Evolutionary conservation across 2,329 filamentous ascomycete species (phyloP), one percentile per base, ranked within the genome.

Genomic region (Neopestalotiopsis rosae): DNA sequence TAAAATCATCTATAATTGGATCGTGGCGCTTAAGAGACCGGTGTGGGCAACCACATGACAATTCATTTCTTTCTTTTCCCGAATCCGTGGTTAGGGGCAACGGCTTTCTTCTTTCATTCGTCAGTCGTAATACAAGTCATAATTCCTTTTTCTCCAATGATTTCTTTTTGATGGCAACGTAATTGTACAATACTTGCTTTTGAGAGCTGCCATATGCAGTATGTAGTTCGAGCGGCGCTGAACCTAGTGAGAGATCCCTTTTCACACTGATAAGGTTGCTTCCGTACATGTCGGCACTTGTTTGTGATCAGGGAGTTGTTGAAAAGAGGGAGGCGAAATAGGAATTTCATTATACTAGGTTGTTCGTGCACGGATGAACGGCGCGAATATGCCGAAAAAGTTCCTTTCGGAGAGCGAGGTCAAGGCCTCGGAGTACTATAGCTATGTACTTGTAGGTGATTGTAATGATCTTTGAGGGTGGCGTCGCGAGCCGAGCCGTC

Each of bases 261-360:
- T 38, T n/a, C 45, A 17, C 24, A 20, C 45, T 52, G 45, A 52
- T 52, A 24, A 52, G 45, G 45, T 52, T 52, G 45, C 45, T 52
- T 52, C 45, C 45, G 45, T n/a, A 52, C 45, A 52, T 52, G 45
- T 52, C 45, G 45, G 45, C 45, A 52, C 45, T 52, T 52, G 45
- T 52, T 52, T 20, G n/a, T 24, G 4, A 5, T 20, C 45, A 10
- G 45, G 6, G 45, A 52, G n/a, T 20, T 6, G 17, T n/a, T 17
- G 45, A 20, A 3, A 17, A 6, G 4, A 20, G 9, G 7, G 6
- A 52, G n/a, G 1, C 9, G 14, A 5, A n/a, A n/a, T 9, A 6
- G n/a, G 5, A 7, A 7, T 10, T 38, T 10, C 34, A 38, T 14
- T 17, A 52, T 3, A 52, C 17, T 20, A 20, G 10, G n/a, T 24